Conservation (phyloP, 768 basidiomycete genomes). For the Austroboletus festivus region DNA sequence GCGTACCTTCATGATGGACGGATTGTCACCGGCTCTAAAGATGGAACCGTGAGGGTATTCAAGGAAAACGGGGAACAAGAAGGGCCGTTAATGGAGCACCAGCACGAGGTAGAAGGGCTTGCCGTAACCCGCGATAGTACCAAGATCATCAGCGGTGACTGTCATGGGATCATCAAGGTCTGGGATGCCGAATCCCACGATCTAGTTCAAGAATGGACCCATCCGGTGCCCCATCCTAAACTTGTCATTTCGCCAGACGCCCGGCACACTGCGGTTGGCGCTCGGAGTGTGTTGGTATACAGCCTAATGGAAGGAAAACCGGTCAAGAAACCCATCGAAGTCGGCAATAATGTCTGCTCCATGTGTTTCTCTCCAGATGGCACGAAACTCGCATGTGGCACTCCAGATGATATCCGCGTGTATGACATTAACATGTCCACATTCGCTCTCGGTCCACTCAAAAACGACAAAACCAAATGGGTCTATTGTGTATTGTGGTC, state of each 20-base stretch:
- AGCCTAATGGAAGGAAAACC: too few relatives aligned
- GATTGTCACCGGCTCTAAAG: neutral
- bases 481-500: conserved; percentile 3
- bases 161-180: neutral
- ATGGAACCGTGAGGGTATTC: neutral
- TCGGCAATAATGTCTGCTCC: neutral
- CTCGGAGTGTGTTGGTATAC: too few relatives aligned
- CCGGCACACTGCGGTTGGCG: neutral
- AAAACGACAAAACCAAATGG: neutral
- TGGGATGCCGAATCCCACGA: conserved; percentile 1
- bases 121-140: neutral
- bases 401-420: neutral
- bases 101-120: neutral
- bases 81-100: neutral
- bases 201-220: neutral
- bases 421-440: neutral
- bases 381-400: neutral
- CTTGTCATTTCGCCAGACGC: conserved; percentile 3
- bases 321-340: neutral
- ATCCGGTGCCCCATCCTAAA: fast-evolving
- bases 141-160: neutral
- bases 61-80: neutral
- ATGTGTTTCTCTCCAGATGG: conserved; percentile 3
- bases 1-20: neutral
- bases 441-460: neutral